Evolutionary conservation across 2,329 filamentous ascomycete genomes (phyloP).

Genomic region (Fusarium domesticum): DNA sequence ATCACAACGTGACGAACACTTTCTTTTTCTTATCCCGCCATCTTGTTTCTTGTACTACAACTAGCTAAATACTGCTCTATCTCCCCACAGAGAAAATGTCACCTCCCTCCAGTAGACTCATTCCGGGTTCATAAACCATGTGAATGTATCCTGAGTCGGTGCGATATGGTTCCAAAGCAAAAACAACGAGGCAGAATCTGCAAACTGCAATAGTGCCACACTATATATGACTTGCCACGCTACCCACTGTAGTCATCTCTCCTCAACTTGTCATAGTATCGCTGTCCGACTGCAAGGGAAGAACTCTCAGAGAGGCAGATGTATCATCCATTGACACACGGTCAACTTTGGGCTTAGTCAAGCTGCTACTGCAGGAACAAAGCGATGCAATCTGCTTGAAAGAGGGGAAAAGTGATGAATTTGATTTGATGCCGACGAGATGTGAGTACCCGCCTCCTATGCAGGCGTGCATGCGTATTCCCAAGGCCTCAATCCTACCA

Average conservation of each 20-base stretch:
- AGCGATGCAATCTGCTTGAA: slow-evolving; percentile 14
- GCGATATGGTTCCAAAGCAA: too few species aligned
- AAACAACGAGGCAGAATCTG: neutral
- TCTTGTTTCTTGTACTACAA: neutral
- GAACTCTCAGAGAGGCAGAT: neutral
- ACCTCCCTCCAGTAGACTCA: neutral
- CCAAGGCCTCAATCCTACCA: neutral
- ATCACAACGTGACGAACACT: neutral
- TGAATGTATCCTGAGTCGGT: too few species aligned
- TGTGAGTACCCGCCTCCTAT: slow-evolving; percentile 8
- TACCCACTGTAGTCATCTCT: neutral
- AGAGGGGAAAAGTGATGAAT: slow-evolving; percentile 3
- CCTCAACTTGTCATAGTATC: neutral
- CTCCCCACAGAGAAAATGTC: neutral
- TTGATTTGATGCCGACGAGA: slow-evolving; percentile 7
- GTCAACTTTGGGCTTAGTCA: slow-evolving; percentile 18
- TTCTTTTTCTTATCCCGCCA: neutral
- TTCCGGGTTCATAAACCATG: neutral
- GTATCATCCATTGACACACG: slow-evolving; percentile 4
- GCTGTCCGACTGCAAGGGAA: neutral
- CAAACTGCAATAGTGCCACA: too few species aligned
- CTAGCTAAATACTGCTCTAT: too few species aligned
- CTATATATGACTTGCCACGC: too few species aligned
- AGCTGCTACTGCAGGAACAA: slow-evolving; percentile 29
- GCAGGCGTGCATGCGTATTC: neutral